Evolutionary conservation across 2,329 filamentous ascomycete species (phyloP), one percentile per base, ranked within the genome.

Genomic region (Calonectria ilicicola): DNA sequence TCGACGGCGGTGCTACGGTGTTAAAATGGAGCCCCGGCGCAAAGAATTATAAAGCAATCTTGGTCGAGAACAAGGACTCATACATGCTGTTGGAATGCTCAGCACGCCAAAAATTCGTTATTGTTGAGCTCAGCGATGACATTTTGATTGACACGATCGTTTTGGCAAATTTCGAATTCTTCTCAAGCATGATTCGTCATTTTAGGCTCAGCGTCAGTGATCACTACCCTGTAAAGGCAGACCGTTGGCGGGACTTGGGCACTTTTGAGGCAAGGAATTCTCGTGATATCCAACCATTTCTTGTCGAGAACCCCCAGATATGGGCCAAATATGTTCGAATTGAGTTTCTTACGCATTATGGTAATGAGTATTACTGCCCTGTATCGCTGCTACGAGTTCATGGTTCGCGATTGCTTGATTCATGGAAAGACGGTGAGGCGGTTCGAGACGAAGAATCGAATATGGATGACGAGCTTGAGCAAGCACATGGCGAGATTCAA

Each of bases 111-210:
- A 98, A 98, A 84, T 98, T 97, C 81, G 89, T 98, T 75, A 96
- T 98, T 72, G 91, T 99, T 72, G 97, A 99, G 84, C 88, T 99
- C 35, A 98, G 95, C 83, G 95, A 98, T 80, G 91, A 93, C 69
- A 91, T 93, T 69, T 89, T 98, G 53, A 94, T 99, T 71, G 97
- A 99, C 82, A 99, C 97, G 0, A 89, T 99, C 47, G 97, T 98
- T n/a, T 89, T 99, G 67, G 97, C 96, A 74, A 99, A 99, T 82
- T 99, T 97, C 79, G 97, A 99, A 83, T 99, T 99, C 87, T 99
- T 99, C 87, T 98, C 95, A 68, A 98, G 95, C 81, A 98, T 98
- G 90, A 94, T 98, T 78, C 93, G 95, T 66, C 94, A 93, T 60
- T 98, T 99, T 83, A 91, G 94, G 65, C 92, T 98, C 77, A 97